phyloP scores from a whole-genome alignment of 2,329 filamentous ascomycete species.

The Trichoderma atroviride region DNA sequence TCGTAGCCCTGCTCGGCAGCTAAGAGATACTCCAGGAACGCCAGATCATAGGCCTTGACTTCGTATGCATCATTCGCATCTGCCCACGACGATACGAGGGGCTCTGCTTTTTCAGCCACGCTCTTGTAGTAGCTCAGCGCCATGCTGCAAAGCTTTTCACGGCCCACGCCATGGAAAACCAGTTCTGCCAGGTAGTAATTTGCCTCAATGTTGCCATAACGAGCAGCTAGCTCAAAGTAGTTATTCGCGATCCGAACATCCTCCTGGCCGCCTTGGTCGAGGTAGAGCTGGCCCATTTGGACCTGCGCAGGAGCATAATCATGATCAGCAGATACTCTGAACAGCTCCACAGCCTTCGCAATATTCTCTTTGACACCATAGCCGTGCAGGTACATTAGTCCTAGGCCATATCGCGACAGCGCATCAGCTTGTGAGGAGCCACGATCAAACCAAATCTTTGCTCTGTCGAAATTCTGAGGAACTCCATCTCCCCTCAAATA shows the following conservation, averaged over 20 bases:
- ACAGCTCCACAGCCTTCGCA: slow-evolving; percentile 71
- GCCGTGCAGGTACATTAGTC: slow-evolving; percentile 80
- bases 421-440: slow-evolving; percentile 76
- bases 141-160: slow-evolving; percentile 75
- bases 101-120: slow-evolving; percentile 73
- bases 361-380: slow-evolving; percentile 72
- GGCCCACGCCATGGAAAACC: slow-evolving; percentile 76
- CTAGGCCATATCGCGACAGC: slow-evolving; percentile 82
- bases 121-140: slow-evolving; percentile 83
- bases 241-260: slow-evolving; percentile 77
- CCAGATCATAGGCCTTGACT: slow-evolving; percentile 75
- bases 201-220: slow-evolving; percentile 83
- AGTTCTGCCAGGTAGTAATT: slow-evolving; percentile 93
- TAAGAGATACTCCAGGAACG: slow-evolving; percentile 80
- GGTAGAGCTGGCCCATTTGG: slow-evolving; percentile 77
- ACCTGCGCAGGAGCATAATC: slow-evolving; percentile 81
- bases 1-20: slow-evolving; percentile 93
- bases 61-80: slow-evolving; percentile 85
- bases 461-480: slow-evolving; percentile 74
- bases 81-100: slow-evolving; percentile 73
- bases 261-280: slow-evolving; percentile 73
- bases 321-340: slow-evolving; percentile 79
- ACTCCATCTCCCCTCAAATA: slow-evolving; percentile 85
- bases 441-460: slow-evolving; percentile 80
- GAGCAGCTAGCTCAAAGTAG: slow-evolving; percentile 84